These are phyloP conservation scores for Sesbania bispinosa DNA, from an alignment of 306 rosid species.

Conservation along the genomic window DNA sequence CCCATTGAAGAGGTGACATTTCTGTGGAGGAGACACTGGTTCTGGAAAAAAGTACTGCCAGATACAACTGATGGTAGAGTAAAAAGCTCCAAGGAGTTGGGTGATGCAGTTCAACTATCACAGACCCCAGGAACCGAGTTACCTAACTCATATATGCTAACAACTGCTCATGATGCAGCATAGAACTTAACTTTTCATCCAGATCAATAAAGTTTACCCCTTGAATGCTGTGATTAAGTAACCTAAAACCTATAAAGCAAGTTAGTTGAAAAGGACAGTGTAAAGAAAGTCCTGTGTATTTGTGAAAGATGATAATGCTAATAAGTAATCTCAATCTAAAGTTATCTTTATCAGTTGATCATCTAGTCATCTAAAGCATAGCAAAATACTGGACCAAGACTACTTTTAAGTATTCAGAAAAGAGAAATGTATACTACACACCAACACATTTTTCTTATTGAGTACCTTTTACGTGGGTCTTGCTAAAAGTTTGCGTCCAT, in stretches of 20 bases:
- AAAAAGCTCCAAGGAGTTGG: background rate
- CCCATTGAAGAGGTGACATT: slow-evolving; percentile 43
- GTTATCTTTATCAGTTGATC: background rate
- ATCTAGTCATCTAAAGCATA: background rate
- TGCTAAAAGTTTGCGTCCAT: background rate
- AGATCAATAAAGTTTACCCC: background rate
- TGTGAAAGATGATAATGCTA: background rate
- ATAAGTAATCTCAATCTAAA: background rate
- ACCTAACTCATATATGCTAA: background rate
- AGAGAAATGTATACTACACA: background rate
- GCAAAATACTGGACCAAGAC: background rate
- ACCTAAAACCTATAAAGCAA: background rate
- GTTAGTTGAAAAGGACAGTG: background rate
- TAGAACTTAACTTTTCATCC: background rate
- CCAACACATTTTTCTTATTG: background rate
- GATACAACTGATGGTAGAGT: background rate
- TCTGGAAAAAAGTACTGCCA: slow-evolving; percentile 48
- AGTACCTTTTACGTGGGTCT: background rate
- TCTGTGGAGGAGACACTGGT: slow-evolving; percentile 47
- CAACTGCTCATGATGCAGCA: background rate
- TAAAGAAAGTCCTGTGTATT: background rate
- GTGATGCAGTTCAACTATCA: slow-evolving; percentile 16
- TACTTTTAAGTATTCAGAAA: background rate
- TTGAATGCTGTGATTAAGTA: background rate
- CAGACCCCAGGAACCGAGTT: background rate